A percentile compares a stretch with the other conserved stretches of the same genome.
Evolutionary conservation across 345 rosid species (phyloP).

Genomic region (Excoecaria agallocha): DNA sequence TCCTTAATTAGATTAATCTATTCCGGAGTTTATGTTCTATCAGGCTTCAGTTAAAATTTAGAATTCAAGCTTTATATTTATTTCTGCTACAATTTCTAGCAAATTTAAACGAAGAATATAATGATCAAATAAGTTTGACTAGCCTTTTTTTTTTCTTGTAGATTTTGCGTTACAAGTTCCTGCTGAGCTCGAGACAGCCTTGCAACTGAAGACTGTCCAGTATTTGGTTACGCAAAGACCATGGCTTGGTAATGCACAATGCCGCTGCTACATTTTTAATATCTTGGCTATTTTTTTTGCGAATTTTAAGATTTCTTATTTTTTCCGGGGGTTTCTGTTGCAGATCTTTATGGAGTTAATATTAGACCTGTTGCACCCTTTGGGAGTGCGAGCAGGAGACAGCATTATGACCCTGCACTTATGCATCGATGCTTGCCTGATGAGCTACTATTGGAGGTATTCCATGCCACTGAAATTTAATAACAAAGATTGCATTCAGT

Average conservation of each 20-base stretch:
- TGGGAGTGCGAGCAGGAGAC: conserved; percentile 67
- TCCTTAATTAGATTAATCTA: not conserved
- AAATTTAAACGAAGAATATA: not conserved
- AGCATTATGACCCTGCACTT: conserved; percentile 60
- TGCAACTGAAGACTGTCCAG: conserved; percentile 67
- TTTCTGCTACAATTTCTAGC: not conserved
- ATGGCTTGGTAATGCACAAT: conserved; percentile 72
- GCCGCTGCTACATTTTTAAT: not conserved
- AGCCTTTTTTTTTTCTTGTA: conserved; percentile 12
- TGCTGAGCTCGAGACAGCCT: conserved; percentile 75
- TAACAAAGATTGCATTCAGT: not conserved
- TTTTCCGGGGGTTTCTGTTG: not conserved
- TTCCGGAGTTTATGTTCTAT: not conserved
- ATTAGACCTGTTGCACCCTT: conserved; percentile 81
- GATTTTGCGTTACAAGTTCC: conserved; percentile 55
- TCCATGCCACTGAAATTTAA: not conserved
- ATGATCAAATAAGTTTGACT: not conserved
- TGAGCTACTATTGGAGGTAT: conserved; percentile 89
- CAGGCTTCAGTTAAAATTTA: not conserved
- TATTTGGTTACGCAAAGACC: conserved; percentile 74
- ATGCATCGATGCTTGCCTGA: conserved; percentile 85
- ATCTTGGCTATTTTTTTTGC: not conserved
- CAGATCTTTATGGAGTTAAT: conserved; percentile 90
- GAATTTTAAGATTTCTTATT: not conserved
- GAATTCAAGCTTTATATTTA: not conserved